Evolutionary conservation across 805 yeast genomes (phyloP), one percentile per base, ranked within the genome.

Genomic region (Candida pseudofarinosa): DNA sequence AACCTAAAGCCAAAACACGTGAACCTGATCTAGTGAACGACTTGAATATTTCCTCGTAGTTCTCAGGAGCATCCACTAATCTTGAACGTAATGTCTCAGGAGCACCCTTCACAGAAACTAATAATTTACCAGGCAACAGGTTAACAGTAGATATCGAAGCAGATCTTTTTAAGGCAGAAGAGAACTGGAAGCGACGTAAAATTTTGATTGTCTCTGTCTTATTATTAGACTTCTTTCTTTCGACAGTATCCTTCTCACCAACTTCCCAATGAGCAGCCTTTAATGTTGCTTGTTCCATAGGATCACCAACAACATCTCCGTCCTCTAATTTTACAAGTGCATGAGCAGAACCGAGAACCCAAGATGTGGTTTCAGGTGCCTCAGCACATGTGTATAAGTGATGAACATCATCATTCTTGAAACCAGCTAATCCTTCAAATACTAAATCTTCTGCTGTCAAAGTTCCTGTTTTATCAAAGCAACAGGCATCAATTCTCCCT

Each of bases 381-480:
- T 82, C 85, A 4, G 69, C 71, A 41, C 75, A 67, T 15, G 74
- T 72, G 18, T 75, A 63, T 46, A 88, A 73, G 42, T 75, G 77
- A 54, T 77, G 75, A 39, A 78, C 71, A 54, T 81, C 78, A 16
- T 65, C 68, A 1, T 60, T 52, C 28, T 73, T 65, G 51, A 88
- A 76, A 6, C 97, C 96, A 39, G 97, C 97, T 52, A 91, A 74
- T 55, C 99, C 99, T 72, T 93, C 98, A 58, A 93, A 93, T 17
- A 85, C 90, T 52, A 93, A 76, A 61, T 93, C 97, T 65, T 93
- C 99, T 47, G 95, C 97, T 28, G 99, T 93, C 56, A 93, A 77
- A 40, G 99, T 93, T 65, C 99, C 99, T 39, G 99, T 93, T 61
- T 93, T 93, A 68, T 93, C 99, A 55, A 93, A 93, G 73, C 98